Conservation (phyloP, 1,139 yeast species). For the Pichia sp. region DNA sequence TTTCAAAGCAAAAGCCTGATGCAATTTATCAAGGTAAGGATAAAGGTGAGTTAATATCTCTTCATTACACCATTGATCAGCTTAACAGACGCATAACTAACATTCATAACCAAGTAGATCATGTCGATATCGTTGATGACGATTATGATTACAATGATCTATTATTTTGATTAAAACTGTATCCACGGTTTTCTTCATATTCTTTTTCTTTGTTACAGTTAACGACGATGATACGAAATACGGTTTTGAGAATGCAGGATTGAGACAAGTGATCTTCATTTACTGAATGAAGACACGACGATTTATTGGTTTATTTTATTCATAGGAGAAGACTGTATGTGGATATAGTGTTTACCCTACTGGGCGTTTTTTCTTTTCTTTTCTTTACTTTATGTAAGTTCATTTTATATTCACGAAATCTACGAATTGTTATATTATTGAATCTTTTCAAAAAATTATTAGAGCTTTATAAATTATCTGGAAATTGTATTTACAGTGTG, state of each 20-base stretch:
- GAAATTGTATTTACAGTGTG: neutral
- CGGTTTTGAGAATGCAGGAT: neutral
- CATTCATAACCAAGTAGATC: slow-evolving; percentile 19
- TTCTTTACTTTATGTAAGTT: no score
- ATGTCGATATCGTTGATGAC: slow-evolving; percentile 12
- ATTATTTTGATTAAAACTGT: slow-evolving; percentile 6
- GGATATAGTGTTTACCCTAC: slow-evolving; percentile 5
- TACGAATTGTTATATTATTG: no score
- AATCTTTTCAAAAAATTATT: no score
- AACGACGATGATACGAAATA: neutral
- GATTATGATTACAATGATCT: slow-evolving; percentile 16
- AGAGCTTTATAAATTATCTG: no score
- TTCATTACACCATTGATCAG: slow-evolving; percentile 9
- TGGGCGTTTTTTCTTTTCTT: neutral
- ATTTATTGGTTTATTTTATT: neutral
- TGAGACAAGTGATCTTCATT: slow-evolving; percentile 5
- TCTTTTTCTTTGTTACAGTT: slow-evolving; percentile 1
- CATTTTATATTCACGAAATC: no score
- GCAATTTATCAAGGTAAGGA: slow-evolving; percentile 14
- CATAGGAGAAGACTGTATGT: slow-evolving; percentile 7
- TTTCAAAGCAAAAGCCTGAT: slow-evolving; percentile 11
- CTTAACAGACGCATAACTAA: slow-evolving; percentile 19
- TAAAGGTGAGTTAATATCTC: slow-evolving; percentile 19
- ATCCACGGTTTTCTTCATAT: neutral
- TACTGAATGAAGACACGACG: neutral